These are phyloP conservation scores for Dryas integrifolia DNA, from an alignment of 331 rosid species.

Conservation along the genomic window DNA sequence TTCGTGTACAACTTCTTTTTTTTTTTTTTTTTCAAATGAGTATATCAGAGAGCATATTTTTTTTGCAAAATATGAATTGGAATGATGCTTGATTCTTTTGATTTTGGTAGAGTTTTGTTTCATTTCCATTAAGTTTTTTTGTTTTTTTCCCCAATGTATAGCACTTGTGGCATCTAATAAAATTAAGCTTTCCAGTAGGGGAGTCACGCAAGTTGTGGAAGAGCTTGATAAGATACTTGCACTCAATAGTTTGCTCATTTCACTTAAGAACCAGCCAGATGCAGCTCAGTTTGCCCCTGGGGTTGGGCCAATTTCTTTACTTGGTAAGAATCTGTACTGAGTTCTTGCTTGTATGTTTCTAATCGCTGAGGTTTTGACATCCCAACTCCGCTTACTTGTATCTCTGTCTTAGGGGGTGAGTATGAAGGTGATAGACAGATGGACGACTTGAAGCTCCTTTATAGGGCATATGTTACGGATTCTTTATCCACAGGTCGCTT, in stretches of 20 bases:
- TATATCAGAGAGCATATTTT: not conserved
- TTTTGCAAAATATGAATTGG: not conserved
- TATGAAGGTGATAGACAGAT: constrained; percentile 47
- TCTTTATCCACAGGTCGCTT: constrained; percentile 47
- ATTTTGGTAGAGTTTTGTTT: not conserved
- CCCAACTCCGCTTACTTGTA: constrained; percentile 20
- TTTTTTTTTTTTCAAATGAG: not conserved
- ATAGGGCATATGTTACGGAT: constrained; percentile 49
- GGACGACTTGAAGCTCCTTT: constrained; percentile 71
- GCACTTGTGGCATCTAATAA: constrained; percentile 31
- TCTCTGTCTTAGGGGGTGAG: constrained; percentile 62
- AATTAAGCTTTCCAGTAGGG: constrained; percentile 56
- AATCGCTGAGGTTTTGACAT: constrained; percentile 14
- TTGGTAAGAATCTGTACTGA: constrained; percentile 46
- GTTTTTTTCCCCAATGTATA: not conserved
- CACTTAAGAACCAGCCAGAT: constrained; percentile 76
- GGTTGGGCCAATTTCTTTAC: constrained; percentile 76
- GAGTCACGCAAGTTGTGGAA: constrained; percentile 53
- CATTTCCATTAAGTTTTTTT: not conserved
- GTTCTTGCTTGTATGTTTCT: constrained; percentile 13
- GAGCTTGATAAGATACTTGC: constrained; percentile 67
- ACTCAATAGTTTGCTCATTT: constrained; percentile 66
- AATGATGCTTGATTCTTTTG: not conserved
- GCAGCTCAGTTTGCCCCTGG: constrained; percentile 76
- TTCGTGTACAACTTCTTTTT: no score